These are phyloP conservation scores for Arachis hypogaea DNA, from an alignment of 306 rosid species.

Conservation along the genomic window DNA sequence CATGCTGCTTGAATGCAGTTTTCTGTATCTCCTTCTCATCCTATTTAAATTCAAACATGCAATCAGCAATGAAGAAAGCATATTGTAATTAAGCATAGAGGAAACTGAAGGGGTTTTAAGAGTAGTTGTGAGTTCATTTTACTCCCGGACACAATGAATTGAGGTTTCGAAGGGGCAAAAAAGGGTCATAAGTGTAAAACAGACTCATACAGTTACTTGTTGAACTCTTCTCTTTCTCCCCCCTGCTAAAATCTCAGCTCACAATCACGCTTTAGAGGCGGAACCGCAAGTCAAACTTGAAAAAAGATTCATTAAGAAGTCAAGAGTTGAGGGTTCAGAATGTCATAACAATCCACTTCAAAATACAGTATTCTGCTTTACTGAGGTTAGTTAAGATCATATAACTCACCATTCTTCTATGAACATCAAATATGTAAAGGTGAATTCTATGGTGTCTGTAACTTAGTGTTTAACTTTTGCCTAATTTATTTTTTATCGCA, in stretches of 20 bases:
- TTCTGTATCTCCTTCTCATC: slow-evolving; percentile 95
- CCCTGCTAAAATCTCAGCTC: no score
- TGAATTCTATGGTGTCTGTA: no score
- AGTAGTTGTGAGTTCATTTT: no score
- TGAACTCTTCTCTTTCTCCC: no score
- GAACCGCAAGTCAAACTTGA: not conserved
- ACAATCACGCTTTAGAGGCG: not conserved
- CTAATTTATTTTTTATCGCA: no score
- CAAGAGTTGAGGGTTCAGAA: not conserved
- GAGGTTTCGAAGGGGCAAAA: not conserved
- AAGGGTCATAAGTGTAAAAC: no score
- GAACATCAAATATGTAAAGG: not conserved
- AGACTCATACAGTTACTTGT: no score
- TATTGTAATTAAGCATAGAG: not conserved
- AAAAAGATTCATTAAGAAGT: no score
- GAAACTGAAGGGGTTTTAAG: no score
- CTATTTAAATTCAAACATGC: slow-evolving; percentile 49
- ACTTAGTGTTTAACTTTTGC: no score
- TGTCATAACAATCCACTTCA: not conserved
- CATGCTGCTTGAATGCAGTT: slow-evolving; percentile 81
- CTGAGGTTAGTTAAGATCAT: not conserved
- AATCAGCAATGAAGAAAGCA: slow-evolving; percentile 32
- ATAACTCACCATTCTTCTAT: not conserved
- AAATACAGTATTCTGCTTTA: no score
- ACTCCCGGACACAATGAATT: no score